phyloP scores from a whole-genome alignment of 2,329 filamentous ascomycete genomes.

The Phyllosticta capitalensis region DNA sequence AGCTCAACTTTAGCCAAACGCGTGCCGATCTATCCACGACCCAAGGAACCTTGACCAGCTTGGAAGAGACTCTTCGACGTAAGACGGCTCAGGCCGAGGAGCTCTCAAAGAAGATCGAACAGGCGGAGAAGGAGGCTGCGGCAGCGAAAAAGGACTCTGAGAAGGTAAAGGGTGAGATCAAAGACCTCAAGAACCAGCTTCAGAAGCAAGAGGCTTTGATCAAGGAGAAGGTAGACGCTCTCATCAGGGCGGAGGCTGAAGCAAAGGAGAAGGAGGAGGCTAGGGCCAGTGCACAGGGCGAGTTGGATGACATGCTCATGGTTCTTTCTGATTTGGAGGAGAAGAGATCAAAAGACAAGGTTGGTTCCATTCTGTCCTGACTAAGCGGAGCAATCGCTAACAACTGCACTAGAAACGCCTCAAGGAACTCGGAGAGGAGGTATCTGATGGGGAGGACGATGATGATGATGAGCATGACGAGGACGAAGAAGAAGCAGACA shows the following conservation, averaged over 20 bases:
- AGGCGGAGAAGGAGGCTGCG: slow-evolving; percentile 6
- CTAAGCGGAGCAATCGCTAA: slow-evolving; percentile 3
- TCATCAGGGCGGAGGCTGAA: slow-evolving; percentile 14
- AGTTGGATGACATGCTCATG: slow-evolving; percentile 41
- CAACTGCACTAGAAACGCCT: slow-evolving; percentile 33
- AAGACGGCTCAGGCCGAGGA: slow-evolving; percentile 10
- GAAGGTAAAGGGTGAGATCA: slow-evolving; percentile 14
- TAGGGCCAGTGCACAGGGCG: slow-evolving; percentile 27
- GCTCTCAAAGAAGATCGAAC: slow-evolving; percentile 10
- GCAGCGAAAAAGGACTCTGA: not conserved
- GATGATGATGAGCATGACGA: slow-evolving; percentile 34
- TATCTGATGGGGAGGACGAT: slow-evolving; percentile 33
- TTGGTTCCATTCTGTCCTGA: slow-evolving; percentile 12
- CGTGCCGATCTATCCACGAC: not conserved
- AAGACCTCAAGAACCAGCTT: slow-evolving; percentile 9
- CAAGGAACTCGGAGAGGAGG: slow-evolving; percentile 35
- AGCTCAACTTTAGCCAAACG: slow-evolving; percentile 4
- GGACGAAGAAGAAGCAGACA: slow-evolving; percentile 22
- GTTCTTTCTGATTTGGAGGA: slow-evolving; percentile 39
- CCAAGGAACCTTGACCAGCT: slow-evolving; percentile 10
- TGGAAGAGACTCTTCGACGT: slow-evolving; percentile 15
- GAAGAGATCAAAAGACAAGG: slow-evolving; percentile 32
- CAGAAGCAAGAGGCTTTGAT: slow-evolving; percentile 8
- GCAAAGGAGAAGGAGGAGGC: slow-evolving; percentile 32
- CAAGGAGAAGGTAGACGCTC: not conserved